Percentiles rank a stretch among this genome's conserved stretches.
Conservation (phyloP, 2,329 filamentous ascomycete genomes). For the Chalaropsis thielavioides region DNA sequence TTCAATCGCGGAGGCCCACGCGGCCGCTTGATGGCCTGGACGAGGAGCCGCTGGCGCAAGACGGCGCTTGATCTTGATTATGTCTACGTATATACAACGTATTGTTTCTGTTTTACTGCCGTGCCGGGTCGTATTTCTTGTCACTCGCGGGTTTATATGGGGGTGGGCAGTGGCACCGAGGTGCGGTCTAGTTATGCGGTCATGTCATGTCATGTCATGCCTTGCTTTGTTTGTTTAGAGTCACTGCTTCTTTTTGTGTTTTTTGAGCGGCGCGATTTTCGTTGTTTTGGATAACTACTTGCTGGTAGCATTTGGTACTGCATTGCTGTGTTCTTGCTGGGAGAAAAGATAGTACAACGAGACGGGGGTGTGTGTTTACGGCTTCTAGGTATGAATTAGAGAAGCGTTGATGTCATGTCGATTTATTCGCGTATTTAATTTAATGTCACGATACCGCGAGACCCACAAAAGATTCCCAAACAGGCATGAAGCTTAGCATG, state of each 20-base stretch:
- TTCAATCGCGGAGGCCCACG: slow-evolving; percentile 9
- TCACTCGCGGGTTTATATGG: not conserved
- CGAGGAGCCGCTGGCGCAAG: slow-evolving; percentile 7
- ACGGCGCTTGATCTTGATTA: slow-evolving; percentile 4
- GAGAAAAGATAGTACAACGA: not conserved
- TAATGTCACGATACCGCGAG: not conserved
- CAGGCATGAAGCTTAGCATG: not conserved
- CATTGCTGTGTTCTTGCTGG: not conserved
- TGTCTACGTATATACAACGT: slow-evolving; percentile 9
- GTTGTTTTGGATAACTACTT: not conserved
- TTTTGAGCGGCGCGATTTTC: not conserved
- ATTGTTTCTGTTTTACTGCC: not conserved
- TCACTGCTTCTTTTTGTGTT: not conserved
- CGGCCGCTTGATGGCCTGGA: slow-evolving; percentile 11
- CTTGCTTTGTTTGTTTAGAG: not conserved
- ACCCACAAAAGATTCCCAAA: not conserved
- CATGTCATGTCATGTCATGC: no score
- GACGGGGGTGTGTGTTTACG: not conserved
- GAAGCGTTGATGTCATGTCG: not conserved
- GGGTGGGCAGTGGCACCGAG: not conserved
- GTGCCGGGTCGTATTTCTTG: not conserved
- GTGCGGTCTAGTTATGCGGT: slow-evolving; percentile 2
- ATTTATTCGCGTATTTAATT: not conserved
- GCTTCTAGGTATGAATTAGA: not conserved
- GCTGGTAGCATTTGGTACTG: not conserved